These are phyloP conservation scores for Suillus fuscotomentosus DNA, from an alignment of 768 basidiomycete genomes.

Conservation along the genomic window DNA sequence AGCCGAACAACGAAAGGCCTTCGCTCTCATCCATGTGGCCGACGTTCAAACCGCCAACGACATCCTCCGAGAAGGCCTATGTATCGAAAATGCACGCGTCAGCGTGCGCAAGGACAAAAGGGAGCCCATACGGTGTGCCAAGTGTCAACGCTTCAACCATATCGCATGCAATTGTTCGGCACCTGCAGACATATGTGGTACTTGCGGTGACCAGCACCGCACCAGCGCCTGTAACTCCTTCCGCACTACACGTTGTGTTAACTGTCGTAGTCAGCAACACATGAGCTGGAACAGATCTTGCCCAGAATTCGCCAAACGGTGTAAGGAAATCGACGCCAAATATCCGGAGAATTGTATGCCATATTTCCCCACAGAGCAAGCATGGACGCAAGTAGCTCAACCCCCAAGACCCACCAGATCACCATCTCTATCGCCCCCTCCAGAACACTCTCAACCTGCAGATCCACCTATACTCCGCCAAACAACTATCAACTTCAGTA, in stretches of 20 bases:
- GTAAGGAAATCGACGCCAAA: not conserved
- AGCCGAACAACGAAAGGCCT: not conserved
- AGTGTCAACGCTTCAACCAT: not conserved
- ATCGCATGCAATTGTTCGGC: not conserved
- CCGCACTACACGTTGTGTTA: fast-evolving
- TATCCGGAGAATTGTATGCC: not conserved
- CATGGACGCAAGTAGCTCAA: not conserved
- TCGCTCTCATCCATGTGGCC: not conserved
- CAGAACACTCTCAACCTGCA: no score
- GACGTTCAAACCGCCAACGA: not conserved
- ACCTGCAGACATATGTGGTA: not conserved
- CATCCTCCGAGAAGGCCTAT: not conserved
- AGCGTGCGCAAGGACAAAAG: not conserved
- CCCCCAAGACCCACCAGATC: not conserved
- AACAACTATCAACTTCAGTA: no score
- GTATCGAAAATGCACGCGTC: not conserved
- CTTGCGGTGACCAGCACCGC: fast-evolving
- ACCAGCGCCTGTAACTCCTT: not conserved
- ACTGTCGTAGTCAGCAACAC: not conserved
- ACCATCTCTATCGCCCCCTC: no score
- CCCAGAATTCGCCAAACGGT: fast-evolving
- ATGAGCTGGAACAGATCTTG: not conserved
- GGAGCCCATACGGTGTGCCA: not conserved
- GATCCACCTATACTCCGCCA: no score
- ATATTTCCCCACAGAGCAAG: not conserved